Conservation (phyloP, 768 basidiomycete species). For the Russula earlei region DNA sequence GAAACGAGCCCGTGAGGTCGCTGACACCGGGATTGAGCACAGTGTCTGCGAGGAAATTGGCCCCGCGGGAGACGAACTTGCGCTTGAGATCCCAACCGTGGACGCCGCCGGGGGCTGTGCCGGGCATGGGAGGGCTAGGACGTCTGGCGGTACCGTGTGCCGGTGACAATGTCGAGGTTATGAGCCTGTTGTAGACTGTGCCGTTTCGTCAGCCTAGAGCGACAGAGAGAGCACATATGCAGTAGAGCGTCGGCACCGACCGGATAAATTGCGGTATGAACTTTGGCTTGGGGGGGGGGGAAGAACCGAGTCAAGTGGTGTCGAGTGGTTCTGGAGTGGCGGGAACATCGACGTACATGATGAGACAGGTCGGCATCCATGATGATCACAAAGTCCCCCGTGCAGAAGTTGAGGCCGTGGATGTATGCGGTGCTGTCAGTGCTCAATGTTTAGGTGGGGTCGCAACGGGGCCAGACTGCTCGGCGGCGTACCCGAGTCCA, state of each 20-base stretch:
- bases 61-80: slow-evolving; percentile 80
- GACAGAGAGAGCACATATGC: neutral
- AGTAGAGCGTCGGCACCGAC: slow-evolving; percentile 29
- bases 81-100: slow-evolving; percentile 90
- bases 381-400: slow-evolving; percentile 89
- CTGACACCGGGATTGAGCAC: slow-evolving; percentile 79
- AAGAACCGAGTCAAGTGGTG: neutral
- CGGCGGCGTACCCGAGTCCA: slow-evolving; percentile 62
- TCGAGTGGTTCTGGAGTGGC: neutral
- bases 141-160: slow-evolving; percentile 68
- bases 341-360: slow-evolving; percentile 47
- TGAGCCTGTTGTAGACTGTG: slow-evolving; percentile 74
- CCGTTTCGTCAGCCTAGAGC: neutral
- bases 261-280: slow-evolving; percentile 90
- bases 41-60: slow-evolving; percentile 84
- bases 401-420: slow-evolving; percentile 81
- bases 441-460: neutral
- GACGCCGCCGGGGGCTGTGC: slow-evolving; percentile 72
- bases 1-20: too few relatives aligned
- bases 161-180: too few relatives aligned
- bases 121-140: slow-evolving; percentile 46
- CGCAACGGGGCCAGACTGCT: neutral
- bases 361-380: slow-evolving; percentile 98
- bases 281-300: slow-evolving; percentile 57
- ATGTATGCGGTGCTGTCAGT: slow-evolving; percentile 78